Evolutionary conservation across 106 monocot species (phyloP), one percentile per base, ranked within the genome.

Genomic region (Agapanthus africanus): DNA sequence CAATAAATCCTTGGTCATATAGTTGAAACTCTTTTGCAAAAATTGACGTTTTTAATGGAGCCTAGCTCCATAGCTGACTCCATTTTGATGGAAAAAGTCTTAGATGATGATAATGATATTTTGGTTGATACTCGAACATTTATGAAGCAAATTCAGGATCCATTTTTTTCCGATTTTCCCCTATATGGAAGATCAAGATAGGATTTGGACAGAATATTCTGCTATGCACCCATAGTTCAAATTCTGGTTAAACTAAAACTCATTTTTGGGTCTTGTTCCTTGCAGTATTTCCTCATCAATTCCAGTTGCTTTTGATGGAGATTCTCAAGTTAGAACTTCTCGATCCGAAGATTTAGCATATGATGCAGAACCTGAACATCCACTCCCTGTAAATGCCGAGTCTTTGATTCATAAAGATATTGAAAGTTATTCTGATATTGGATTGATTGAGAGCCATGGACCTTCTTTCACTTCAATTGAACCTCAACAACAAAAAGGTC

Each of bases 401-500:
- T 36, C 61, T 36, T 26, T 62, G 1, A 62, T 16, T 21, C 61
- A 33, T 36, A 33, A 36, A 19, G 61, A 62, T 36, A 62, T 62
- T 62, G 36, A 36, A 62, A 62, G 28, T 36, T 62, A 62, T 62
- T 36, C 61, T 6, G 61, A 36, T 21, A 62, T 15, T 62, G 61
- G 61, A n/a, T 25, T 62, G 36, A n/a, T 62, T 62, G 35, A 62
- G 61, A 36, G 61, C 19, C 61, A 36, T 36, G 4, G 7, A 4
- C 18, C 36, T 62, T 11, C 56, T 30, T 62, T 6, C 35, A 62
- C 4, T 18, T 62, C 36, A 36, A 16, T 6, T n/a, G 36, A 62
- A 36, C 61, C 61, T 62, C 35, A 36, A 35, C 3, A 7, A 57
- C 35, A 34, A 36, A 15, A 62, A 8, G n/a, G 7, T 28, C 61